phyloP scores from a whole-genome alignment of 495 filamentous ascomycete genomes.

The Podospora sp. region DNA sequence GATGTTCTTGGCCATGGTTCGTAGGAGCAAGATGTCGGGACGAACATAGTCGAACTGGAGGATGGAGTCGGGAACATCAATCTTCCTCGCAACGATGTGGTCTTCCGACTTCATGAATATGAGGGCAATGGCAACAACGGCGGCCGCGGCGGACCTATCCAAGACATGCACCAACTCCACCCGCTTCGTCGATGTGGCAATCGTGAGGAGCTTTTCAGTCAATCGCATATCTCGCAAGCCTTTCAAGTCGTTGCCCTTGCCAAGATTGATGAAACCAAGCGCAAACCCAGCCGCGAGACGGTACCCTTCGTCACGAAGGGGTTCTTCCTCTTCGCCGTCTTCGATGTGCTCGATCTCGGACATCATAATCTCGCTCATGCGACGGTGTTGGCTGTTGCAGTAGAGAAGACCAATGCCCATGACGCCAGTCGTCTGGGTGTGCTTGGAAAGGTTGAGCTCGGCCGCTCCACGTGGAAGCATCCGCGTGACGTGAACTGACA shows the following conservation, averaged over 20 bases:
- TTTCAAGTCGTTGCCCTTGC: conserved; percentile 81
- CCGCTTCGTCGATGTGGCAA: conserved; percentile 85
- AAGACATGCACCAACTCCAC: conserved; percentile 87
- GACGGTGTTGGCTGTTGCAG: conserved; percentile 90
- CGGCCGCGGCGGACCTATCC: conserved; percentile 87
- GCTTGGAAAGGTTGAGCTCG: conserved; percentile 87
- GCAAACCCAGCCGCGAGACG: conserved; percentile 92
- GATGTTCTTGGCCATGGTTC: conserved; percentile 86
- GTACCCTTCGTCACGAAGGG: conserved; percentile 91
- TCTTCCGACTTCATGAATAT: conserved; percentile 98
- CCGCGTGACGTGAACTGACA: conserved; percentile 95
- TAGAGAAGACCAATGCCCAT: conserved; percentile 98
- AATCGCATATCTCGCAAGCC: conserved; percentile 94
- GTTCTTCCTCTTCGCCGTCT: conserved; percentile 67
- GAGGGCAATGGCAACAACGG: conserved; percentile 85
- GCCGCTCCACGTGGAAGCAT: conserved; percentile 90
- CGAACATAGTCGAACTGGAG: conserved; percentile 93
- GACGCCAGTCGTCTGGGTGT: conserved; percentile 95
- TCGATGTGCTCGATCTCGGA: conserved; percentile 91
- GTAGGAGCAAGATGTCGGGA: conserved; percentile 87
- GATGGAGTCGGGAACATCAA: conserved; percentile 86
- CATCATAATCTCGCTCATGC: conserved; percentile 98
- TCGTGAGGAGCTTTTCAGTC: conserved; percentile 78
- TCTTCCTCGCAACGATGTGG: conserved; percentile 82
- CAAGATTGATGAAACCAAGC: conserved; percentile 92